A percentile compares a stretch with the other conserved stretches of the same genome.
These are phyloP conservation scores for Pythium biforme DNA, from an alignment of 352 stramenopile genomes.

Conservation along the genomic window DNA sequence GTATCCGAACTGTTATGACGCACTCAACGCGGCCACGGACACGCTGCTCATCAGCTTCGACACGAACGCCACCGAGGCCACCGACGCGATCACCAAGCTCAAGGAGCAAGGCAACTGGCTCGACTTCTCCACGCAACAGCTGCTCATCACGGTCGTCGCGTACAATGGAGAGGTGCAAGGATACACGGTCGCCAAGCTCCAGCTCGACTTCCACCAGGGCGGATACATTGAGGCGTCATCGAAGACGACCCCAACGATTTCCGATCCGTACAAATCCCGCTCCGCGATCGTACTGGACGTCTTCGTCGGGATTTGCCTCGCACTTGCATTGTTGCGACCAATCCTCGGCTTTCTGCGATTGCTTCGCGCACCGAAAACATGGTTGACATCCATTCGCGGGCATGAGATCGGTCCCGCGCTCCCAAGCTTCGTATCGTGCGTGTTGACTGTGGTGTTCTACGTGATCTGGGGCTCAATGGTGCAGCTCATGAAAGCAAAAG, in stretches of 20 bases:
- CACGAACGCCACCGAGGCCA: conserved; percentile 23
- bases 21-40: conserved; percentile 1
- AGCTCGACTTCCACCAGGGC: conserved; percentile 31
- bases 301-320: conserved; percentile 28
- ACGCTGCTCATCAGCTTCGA: conserved; percentile 32
- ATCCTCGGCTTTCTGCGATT: not conserved
- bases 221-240: conserved; percentile 25
- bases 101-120: conserved; percentile 30
- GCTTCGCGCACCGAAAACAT: not conserved
- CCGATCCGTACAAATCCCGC: conserved; percentile 30
- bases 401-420: not conserved
- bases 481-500: conserved; percentile 35
- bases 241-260: conserved; percentile 21
- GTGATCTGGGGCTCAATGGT: conserved; percentile 35
- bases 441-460: conserved; percentile 32
- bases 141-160: conserved; percentile 34
- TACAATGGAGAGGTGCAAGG: conserved; percentile 41
- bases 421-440: conserved; percentile 4
- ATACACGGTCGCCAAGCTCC: conserved; percentile 30
- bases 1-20: conserved; percentile 37
- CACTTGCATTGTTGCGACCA: conserved; percentile 4
- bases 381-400: not conserved
- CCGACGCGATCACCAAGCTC: conserved; percentile 14
- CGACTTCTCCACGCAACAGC: conserved; percentile 30
- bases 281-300: conserved; percentile 25